Conservation (phyloP, 148 eudicot genomes). For the Simmondsia chinensis region DNA sequence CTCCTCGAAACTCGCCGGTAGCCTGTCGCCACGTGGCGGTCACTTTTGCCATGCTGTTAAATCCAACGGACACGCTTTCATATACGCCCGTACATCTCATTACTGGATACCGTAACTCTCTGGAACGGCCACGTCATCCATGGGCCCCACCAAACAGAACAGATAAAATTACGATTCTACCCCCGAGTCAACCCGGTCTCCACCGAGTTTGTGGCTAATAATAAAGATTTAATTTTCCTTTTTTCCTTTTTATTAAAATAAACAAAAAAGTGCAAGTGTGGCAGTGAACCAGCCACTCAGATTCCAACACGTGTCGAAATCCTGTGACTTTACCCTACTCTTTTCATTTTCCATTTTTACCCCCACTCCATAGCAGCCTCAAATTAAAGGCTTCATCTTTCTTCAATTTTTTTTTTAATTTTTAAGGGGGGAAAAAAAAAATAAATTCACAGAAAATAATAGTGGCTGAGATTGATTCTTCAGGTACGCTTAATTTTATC, state of each 20-base stretch:
- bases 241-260: not conserved
- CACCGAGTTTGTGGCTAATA: constrained; percentile 17
- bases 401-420: not conserved
- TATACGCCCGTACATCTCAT: not conserved
- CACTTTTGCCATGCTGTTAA: constrained; percentile 14
- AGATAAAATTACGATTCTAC: constrained; percentile 2
- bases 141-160: constrained; percentile 2
- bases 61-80: constrained; percentile 1
- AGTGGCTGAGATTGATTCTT: constrained; percentile 54
- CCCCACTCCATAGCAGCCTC: constrained; percentile 10
- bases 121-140: not conserved
- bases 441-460: constrained; percentile 21
- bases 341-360: not conserved
- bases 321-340: too few relatives aligned
- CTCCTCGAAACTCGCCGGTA: too few relatives aligned
- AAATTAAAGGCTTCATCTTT: constrained; percentile 13
- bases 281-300: constrained; percentile 7
- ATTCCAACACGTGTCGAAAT: constrained; percentile 10
- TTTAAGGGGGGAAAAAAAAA: not conserved
- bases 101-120: not conserved
- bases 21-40: constrained; percentile 18
- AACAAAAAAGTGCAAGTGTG: constrained; percentile 9
- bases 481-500: constrained; percentile 5
- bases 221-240: not conserved
- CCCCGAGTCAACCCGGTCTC: not conserved